phyloP scores from a whole-genome alignment of 768 basidiomycete genomes.

The Asterophora parasitica region DNA sequence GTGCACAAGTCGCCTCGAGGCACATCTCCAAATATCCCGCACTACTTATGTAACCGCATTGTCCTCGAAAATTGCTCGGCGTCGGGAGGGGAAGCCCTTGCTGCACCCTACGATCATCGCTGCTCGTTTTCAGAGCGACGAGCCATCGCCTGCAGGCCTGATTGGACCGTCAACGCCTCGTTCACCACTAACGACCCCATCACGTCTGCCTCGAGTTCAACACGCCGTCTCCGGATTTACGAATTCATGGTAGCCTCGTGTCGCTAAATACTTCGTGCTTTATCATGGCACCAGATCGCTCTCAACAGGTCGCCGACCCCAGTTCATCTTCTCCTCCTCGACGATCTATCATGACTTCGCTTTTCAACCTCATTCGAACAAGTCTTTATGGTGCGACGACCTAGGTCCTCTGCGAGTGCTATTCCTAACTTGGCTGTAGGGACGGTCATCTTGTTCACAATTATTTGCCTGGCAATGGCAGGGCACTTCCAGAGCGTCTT shows the following conservation, averaged over 20 bases:
- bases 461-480: slow-evolving; percentile 77
- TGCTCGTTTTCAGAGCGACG: not conserved
- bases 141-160: not conserved
- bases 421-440: slow-evolving; percentile 32
- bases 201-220: slow-evolving; percentile 7
- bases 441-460: slow-evolving; percentile 65
- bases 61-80: slow-evolving; percentile 8
- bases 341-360: slow-evolving; percentile 56
- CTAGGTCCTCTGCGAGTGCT: slow-evolving; percentile 4
- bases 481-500: slow-evolving; percentile 71
- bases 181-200: slow-evolving; percentile 13
- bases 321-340: slow-evolving; percentile 18
- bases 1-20: slow-evolving; percentile 11
- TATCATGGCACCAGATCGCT: slow-evolving; percentile 38
- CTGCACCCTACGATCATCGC: not conserved
- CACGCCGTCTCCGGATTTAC: slow-evolving; percentile 12
- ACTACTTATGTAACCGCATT: slow-evolving; percentile 12
- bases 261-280: slow-evolving; percentile 29
- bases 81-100: not conserved
- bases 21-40: not conserved
- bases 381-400: slow-evolving; percentile 58
- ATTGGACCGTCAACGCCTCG: not conserved
- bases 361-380: slow-evolving; percentile 66
- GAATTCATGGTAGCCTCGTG: slow-evolving; percentile 46
- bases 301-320: slow-evolving; percentile 19